Base-by-base conservation (phyloP, 169 alveolate species). In the Cryptosporidium sp. region DNA sequence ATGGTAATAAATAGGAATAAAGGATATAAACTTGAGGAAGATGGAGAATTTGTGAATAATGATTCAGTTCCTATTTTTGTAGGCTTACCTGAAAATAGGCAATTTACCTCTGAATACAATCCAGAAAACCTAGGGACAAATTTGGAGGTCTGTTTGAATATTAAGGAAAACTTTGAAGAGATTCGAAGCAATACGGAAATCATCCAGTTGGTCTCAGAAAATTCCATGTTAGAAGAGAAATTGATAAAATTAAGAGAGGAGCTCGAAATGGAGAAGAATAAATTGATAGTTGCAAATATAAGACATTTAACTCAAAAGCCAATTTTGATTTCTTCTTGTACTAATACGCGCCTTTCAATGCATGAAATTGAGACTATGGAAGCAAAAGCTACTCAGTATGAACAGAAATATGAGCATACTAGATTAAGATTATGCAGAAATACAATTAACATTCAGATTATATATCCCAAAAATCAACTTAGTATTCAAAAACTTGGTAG, bases 251-350 rank as follows among this genome's bases (percentile, higher is more conserved):
- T 80, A 16, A 60, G 51, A 29, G 89, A 80, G 33, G 89, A 80
- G 67, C 68, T 80, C 3, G 89, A 80, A 18, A 23, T 65, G 8
- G 75, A 80, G 29, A 61, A 31, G 51, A 80, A 80, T 68, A 80
- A 80, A 29, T 37, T 44, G 3, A 62, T 80, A 6, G 75, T 80
- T 16, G 89, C 89, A 65, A 80, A 44, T 48, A 80, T 80, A 10
- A 21, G 89, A 26, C 60, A 62, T 14, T 45, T 80, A n/a, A 80
- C 89, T 8, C 89, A 80, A 42, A 80, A 23, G 21, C 89, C 89
- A n/a, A 62, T 80, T 45, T 42, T 58, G 23, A 62, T 80, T 60
- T 80, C 89, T 29, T 80, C 89, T 18, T 80, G 80, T 9, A 80
- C 75, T 0, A 33, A 53, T 14, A 80, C 89, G 8, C 60, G 75